Base-by-base conservation (phyloP, 2,329 filamentous ascomycete species). In the Diaporthe eres region DNA sequence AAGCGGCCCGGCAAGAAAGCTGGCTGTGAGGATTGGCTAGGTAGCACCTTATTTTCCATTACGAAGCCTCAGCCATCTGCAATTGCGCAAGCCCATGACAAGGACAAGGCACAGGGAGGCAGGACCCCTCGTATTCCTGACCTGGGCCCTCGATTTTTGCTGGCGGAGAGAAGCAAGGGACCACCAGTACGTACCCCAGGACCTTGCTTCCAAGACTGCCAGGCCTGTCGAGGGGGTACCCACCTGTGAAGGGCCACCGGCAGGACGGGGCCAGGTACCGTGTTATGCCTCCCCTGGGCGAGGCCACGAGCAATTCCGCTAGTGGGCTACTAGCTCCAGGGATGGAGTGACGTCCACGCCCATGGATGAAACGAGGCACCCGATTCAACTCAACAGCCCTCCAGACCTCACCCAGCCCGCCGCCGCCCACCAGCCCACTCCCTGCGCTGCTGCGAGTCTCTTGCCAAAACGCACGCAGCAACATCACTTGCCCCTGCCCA, bases 71-170 rank as follows among this genome's bases (percentile, higher is more conserved):
- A 70, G 65, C 65, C 65, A 70, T 70, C 34, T 42, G 49, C 49
- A 53, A 55, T 70, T 70, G 65, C 65, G 49, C 65, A 70, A 70
- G 65, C 65, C 17, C 65, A 70, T 70, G 65, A 70, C 65, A 53
- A 70, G 49, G 31, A 51, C 63, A 55, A 55, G 47, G 65, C 65
- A 42, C n/a, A 22, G 34, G 49, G n/a, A 53, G 12, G 51, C 72
- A 55, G 58, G 72, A 65, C 49, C 61, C 49, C 61, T 74, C 72
- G 72, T 74, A 74, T 74, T 74, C 61, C 65, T 17, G 58, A 60
- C 51, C 60, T 51, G 63, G 51, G 61, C 34, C 31, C 19, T 70
- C 65, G 65, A 42, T 70, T 42, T 51, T n/a, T 10, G 28, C 49
- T 55, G 65, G 15, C 15, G 28, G 34, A 53, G 34, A 25, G 34